Base-by-base conservation (phyloP, 2,329 filamentous ascomycete genomes). In the Ophiostoma tasmaniense region DNA sequence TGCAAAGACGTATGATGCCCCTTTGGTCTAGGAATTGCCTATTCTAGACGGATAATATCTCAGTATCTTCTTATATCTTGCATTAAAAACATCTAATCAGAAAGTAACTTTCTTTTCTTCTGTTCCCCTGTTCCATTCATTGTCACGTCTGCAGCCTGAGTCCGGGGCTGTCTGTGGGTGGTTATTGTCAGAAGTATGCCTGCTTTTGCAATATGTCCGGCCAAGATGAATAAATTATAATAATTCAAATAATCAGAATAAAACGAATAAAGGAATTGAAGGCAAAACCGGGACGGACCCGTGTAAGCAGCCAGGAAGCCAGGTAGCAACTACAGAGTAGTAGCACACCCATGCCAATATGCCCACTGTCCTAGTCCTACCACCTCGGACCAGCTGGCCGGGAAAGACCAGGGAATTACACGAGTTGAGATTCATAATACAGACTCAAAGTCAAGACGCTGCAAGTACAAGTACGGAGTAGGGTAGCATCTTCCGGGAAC, bases 341-440 rank as follows among this genome's bases (percentile, higher is more conserved):
- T 17, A 45, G 42, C 37, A 39, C 42, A 55, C 11, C n/a, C 50
- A 55, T 55, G 50, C 8, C 22, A 55, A 55, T 55, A 55, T 55
- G 22, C 22, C 55, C 25, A 61, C 25, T 22, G 13, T 33, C 25
- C 37, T 39, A 14, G 37, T 14, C 37, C 25, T 61, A 25, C 55
- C 25, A 17, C 14, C 55, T 30, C 55, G 55, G 55, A 61, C 22
- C 55, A 61, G 55, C 55, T 61, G 25, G 55, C 55, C 55, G 55
- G 55, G 55, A 61, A 61, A 61, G 55, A 61, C 25, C 13, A 61
- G 55, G 55, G 55, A 61, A 61, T 61, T 45, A 10, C 42, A 45
- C 42, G n/a, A n/a, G 42, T n/a, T 1, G 20, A 42, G 13, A n/a
- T n/a, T 20, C 37, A 13, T 37, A 39, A 13, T 13, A 39, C 37